Evolutionary conservation across 345 rosid species (phyloP), one percentile per base, ranked within the genome.

Genomic region (Acer saccharum): DNA sequence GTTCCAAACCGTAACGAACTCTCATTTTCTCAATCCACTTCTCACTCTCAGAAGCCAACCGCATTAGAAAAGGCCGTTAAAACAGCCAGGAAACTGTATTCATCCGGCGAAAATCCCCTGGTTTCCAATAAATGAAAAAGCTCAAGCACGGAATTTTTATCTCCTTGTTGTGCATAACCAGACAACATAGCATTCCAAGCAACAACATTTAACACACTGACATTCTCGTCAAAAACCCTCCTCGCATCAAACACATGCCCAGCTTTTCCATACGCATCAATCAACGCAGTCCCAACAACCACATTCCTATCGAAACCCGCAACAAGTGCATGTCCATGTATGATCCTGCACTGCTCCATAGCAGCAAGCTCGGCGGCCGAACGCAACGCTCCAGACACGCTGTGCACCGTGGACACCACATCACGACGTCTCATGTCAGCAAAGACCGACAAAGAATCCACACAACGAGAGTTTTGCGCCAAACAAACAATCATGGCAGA

Each of bases 121-220:
- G 44, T 50, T 54, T 77, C 76, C 85, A 84, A 78, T 2, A n/a
- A 68, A 62, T 13, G 48, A 43, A 84, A 86, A 82, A 88, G 78
- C 78, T 80, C 77, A 2, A 81, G 54, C 9, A 77, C 87, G 0
- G 84, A 65, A n/a, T 41, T 48, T 2, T 54, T 57, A 77, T 86
- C 83, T 9, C 91, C 91, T 7, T 79, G 91, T 23, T 88, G 89
- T 32, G 89, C 86, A 68, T 86, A 88, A 58, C 77, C 79, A 12
- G 87, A 77, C 86, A 86, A 84, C 81, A 86, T 77, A 2, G 86
- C 74, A 68, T 88, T 88, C 86, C 89, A 88, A 0, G 80, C 84
- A 0, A 84, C 79, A 13, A 74, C 23, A 76, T 84, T 86, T 86
- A 86, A 77, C 20, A n/a, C 67, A 0, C 58, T 69, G 23, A 78